Evolutionary conservation across 495 filamentous ascomycete genomes (phyloP), one percentile per base, ranked within the genome.

Genomic region (Aspergillus coremiiformis): DNA sequence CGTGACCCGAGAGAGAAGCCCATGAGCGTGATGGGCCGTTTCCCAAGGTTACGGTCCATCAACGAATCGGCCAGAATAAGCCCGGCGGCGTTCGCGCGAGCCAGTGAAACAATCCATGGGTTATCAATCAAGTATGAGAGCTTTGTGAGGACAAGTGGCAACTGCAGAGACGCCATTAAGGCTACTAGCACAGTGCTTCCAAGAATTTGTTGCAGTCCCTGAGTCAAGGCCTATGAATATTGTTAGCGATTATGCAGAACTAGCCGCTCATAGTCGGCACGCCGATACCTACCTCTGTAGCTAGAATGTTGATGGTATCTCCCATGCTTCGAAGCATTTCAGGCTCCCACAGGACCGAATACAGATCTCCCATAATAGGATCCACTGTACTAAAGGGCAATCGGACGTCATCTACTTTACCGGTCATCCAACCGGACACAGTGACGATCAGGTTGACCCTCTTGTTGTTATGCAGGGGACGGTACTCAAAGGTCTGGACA

Each of bases 251-350:
- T n/a, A 8, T 9, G n/a, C 17, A 21, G 19, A 10, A 27, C 9
- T 39, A n/a, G 32, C 30, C 15, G 22, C 9, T 8, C 20, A 9
- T 39, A 10, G n/a, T 5, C 10, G 12, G 14, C 2, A 3, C 12
- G 11, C 32, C 32, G 8, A 12, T 27, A 53, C 78, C 72, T 71
- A 94, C 90, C 82, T 99, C 93, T 35, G 94, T 96, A 49, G 94
- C 93, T 42, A 99, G 76, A 66, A 99, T 96, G 58, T 96, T 95
- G 58, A 99, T 97, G 20, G 93, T 99, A 49, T 90, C 85, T 76
- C 93, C 93, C 87, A 96, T 97, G 62, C 86, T 93, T 42, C 80
- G 85, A 56, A 99, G 78, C 91, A 99, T 95, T 58, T 99, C 93
- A 4, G 93, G 94, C 67, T 99, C 93, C 94, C 94, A 99, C 47